phyloP scores from a whole-genome alignment of 768 basidiomycete species.

The Russula olivacea region DNA sequence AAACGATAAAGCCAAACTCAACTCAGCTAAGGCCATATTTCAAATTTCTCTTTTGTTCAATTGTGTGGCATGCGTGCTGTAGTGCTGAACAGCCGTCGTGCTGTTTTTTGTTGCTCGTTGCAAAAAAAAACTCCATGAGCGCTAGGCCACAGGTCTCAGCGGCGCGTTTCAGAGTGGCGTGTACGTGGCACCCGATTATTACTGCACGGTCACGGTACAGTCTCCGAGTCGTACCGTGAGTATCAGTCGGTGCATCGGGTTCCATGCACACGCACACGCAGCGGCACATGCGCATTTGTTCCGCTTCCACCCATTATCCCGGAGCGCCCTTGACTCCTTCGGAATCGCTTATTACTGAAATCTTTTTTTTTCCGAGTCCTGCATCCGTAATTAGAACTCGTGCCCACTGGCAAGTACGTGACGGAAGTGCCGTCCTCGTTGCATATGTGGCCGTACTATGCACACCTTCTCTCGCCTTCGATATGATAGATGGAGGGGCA shows the following conservation, averaged over 20 bases:
- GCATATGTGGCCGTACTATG: no score
- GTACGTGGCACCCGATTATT: no score
- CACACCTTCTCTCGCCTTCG: no score
- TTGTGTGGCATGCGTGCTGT: no score
- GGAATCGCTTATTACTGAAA: neutral
- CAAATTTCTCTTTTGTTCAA: no score
- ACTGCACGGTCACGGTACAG: no score
- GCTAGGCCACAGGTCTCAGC: neutral
- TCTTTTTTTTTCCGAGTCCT: neutral
- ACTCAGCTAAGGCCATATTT: no score
- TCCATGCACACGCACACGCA: neutral
- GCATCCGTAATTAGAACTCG: neutral
- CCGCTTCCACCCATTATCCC: neutral
- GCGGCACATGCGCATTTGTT: neutral
- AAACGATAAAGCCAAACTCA: no score
- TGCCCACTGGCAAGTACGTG: neutral
- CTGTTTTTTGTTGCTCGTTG: no score
- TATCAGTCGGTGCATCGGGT: neutral
- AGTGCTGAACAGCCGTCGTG: no score
- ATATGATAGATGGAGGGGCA: neutral
- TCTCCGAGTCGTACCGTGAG: no score
- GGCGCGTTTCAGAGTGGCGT: constrained; percentile 6
- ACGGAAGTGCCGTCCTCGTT: neutral
- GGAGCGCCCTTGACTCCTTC: neutral
- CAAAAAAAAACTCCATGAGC: neutral